Percentiles rank a stretch among this genome's conserved stretches.
Evolutionary conservation across 2,329 filamentous ascomycete species (phyloP).

Genomic region (Fusarium abutilonis): DNA sequence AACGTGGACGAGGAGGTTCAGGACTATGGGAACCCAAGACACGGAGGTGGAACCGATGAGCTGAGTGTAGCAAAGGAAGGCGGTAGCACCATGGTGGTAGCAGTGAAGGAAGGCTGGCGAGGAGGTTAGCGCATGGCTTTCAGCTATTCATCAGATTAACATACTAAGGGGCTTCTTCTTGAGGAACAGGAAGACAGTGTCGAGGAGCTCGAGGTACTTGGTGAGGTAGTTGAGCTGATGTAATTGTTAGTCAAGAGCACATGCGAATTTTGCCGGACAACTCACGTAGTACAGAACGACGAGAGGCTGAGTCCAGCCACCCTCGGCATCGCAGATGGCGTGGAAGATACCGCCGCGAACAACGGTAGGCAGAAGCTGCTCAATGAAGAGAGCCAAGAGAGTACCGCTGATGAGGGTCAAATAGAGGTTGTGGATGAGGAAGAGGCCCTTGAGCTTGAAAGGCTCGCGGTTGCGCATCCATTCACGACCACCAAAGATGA

Average conservation of each 20-base stretch:
- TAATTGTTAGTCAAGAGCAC: constrained; percentile 23
- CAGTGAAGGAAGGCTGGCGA: constrained; percentile 90
- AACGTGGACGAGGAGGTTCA: constrained; percentile 94
- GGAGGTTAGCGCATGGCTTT: constrained; percentile 44
- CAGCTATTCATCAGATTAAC: constrained; percentile 16
- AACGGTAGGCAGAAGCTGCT: constrained; percentile 88
- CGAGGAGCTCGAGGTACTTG: constrained; percentile 95
- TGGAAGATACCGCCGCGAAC: constrained; percentile 85
- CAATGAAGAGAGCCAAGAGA: constrained; percentile 85
- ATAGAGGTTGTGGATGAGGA: constrained; percentile 97
- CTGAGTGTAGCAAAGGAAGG: constrained; percentile 97
- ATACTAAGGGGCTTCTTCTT: constrained; percentile 96
- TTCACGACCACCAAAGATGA: constrained; percentile 93
- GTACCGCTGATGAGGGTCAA: constrained; percentile 85
- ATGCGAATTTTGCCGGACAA: constrained; percentile 6
- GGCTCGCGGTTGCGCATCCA: constrained; percentile 87
- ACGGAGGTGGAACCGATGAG: constrained; percentile 91
- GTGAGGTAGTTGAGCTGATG: constrained; percentile 93
- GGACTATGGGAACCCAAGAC: constrained; percentile 91
- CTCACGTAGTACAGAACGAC: constrained; percentile 97
- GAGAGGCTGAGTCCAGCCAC: constrained; percentile 93
- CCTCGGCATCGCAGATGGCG: constrained; percentile 80
- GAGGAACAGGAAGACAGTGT: constrained; percentile 96
- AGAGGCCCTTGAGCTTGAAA: constrained; percentile 86
- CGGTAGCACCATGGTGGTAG: constrained; percentile 97